Base-by-base conservation (phyloP, 2,329 filamentous ascomycete genomes). In the Diaporthe citriasiana region DNA sequence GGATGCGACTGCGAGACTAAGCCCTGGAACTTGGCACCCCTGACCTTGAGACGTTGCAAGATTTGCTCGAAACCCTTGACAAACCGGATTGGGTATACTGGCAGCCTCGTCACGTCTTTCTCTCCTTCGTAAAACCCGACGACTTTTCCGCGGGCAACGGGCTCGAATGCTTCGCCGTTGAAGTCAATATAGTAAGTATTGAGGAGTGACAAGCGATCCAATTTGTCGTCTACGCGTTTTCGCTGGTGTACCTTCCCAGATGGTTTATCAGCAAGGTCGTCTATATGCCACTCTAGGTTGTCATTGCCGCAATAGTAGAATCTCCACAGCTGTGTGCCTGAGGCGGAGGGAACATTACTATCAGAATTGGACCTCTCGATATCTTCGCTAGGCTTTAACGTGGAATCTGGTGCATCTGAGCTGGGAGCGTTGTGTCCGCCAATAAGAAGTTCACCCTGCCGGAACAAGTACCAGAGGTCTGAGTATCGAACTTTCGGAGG, bases 401-500 rank as follows among this genome's bases (percentile, higher is more conserved):
- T 25, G 25, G n/a, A 51, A 13, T 51, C 47, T 10, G 47, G 25
- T n/a, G 12, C 12, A 25, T 51, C 47, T n/a, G 47, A 51, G 7
- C 10, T 33, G 3, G 15, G 27, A 4, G 27, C 27, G 19, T 22
- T 56, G 9, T 30, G 53, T 12, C 40, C 42, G n/a, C 19, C 19
- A 13, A 66, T 40, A 3, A 72, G 30, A 19, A 74, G 17, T 8
- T 74, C 73, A 7, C 73, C 73, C 0, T 25, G 13, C 4, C 59
- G 57, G 30, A 72, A 74, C 10, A 74, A n/a, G 8, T n/a, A 72
- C 69, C 73, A 74, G 3, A 74, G 22, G 4, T 74, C 73, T 5
- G 22, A 15, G 68, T 38, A 68, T 1, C 51, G 51, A 5, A 74
- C 69, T 27, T 66, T 55, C 4, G 22, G 12, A 3, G 45, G 47